Percentiles rank a stretch among this genome's conserved stretches.
Evolutionary conservation across 345 rosid species (phyloP).

Genomic region (Crucihimalaya himalaica): DNA sequence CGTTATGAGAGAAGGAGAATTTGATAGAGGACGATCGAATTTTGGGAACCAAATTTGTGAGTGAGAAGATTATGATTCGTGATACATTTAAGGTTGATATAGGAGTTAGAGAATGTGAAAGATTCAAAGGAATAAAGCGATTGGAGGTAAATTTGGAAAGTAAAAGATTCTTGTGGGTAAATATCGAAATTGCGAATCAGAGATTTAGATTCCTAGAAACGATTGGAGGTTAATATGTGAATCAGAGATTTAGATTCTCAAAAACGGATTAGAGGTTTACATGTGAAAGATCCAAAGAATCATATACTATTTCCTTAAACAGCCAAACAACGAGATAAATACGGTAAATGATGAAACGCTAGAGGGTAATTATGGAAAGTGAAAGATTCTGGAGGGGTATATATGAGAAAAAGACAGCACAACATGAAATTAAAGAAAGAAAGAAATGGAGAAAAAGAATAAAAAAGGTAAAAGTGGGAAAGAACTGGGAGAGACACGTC

Average conservation of each 20-base stretch:
- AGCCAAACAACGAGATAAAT: neutral
- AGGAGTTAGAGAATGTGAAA: neutral
- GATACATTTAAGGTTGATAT: neutral
- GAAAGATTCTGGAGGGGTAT: neutral
- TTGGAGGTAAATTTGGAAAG: neutral
- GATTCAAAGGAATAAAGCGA: neutral
- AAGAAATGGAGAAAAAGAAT: too few relatives aligned
- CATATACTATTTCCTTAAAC: neutral
- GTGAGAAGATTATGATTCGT: neutral
- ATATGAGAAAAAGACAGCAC: neutral
- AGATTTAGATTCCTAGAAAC: neutral
- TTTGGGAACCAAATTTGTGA: neutral
- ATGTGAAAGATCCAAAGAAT: neutral
- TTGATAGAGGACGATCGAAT: neutral
- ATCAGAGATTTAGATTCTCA: neutral
- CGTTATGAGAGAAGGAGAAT: neutral
- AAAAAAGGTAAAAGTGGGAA: neutral
- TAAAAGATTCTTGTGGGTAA: neutral
- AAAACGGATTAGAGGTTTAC: neutral
- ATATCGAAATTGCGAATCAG: neutral
- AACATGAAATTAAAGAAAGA: neutral
- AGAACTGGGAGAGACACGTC: constrained; percentile 29
- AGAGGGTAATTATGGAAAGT: constrained; percentile 5
- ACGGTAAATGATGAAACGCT: neutral
- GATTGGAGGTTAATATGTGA: neutral